These are phyloP conservation scores for Carnegiea gigantea DNA, from an alignment of 179 eudicot genomes.

Conservation along the genomic window DNA sequence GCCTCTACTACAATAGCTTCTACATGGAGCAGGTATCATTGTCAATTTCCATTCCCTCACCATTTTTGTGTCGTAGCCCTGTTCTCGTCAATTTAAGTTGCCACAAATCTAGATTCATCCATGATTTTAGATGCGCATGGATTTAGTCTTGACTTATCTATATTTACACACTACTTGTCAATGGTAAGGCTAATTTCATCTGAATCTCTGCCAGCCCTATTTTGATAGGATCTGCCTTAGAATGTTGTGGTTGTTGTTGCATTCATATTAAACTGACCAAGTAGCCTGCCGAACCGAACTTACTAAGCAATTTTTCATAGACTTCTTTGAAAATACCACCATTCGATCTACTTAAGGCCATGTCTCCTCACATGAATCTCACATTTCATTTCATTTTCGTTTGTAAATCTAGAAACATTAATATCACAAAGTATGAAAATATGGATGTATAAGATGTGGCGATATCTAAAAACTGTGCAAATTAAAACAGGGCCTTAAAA, in stretches of 20 bases:
- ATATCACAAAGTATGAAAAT: neutral
- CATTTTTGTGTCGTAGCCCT: neutral
- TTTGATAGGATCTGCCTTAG: too few species aligned
- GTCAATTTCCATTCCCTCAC: neutral
- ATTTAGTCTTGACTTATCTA: too few species aligned
- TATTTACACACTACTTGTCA: neutral
- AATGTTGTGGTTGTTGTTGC: neutral
- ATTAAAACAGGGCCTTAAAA: neutral
- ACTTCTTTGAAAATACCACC: too few species aligned
- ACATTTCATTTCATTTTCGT: neutral
- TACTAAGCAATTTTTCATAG: too few species aligned
- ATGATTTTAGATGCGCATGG: neutral
- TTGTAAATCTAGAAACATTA: neutral
- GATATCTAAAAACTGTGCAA: neutral
- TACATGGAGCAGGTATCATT: conserved; percentile 50
- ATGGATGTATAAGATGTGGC: neutral
- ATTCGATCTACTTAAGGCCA: too few species aligned
- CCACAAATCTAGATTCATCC: neutral
- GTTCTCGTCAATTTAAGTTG: neutral
- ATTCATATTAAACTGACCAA: too few species aligned
- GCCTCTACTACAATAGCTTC: conserved; percentile 76
- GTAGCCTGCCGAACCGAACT: too few species aligned
- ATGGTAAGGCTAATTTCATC: neutral
- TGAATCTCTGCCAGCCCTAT: neutral
- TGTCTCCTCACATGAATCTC: neutral